Percentiles rank a stretch among this genome's conserved stretches.
Evolutionary conservation across 352 stramenopile species (phyloP).

Genomic region (Globisporangium echinulatum): DNA sequence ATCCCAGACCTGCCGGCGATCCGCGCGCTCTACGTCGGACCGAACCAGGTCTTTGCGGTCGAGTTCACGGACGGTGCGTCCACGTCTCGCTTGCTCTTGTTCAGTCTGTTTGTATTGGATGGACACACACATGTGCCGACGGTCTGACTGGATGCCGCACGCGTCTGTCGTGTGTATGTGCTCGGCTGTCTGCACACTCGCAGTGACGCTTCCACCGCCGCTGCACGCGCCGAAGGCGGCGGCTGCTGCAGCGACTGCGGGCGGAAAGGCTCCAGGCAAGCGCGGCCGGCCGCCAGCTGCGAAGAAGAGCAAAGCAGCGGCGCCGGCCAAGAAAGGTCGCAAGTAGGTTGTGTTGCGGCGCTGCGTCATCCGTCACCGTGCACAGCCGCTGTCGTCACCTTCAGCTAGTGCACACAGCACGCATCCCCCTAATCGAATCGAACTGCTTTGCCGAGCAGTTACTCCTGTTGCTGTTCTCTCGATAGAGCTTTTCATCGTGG

Average conservation of each 20-base stretch:
- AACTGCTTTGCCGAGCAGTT: no score
- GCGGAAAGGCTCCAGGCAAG: slow-evolving; percentile 12
- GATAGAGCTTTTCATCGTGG: no score
- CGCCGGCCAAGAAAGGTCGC: slow-evolving; percentile 7
- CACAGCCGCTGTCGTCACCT: no score
- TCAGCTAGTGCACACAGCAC: no score
- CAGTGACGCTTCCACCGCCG: slow-evolving; percentile 48
- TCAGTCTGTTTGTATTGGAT: not conserved
- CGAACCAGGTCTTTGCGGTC: slow-evolving; percentile 74
- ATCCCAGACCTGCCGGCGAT: slow-evolving; percentile 45
- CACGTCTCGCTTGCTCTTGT: not conserved
- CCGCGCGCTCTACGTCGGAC: slow-evolving; percentile 52
- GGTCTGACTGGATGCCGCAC: no score
- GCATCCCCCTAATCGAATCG: no score
- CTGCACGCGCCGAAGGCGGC: slow-evolving; percentile 10
- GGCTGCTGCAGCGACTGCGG: slow-evolving; percentile 11
- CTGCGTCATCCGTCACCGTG: no score
- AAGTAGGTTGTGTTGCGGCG: not conserved
- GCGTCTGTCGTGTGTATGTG: not conserved
- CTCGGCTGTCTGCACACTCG: not conserved
- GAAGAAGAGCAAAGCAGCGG: slow-evolving; percentile 5
- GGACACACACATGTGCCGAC: not conserved
- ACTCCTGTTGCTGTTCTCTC: no score
- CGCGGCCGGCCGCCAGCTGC: slow-evolving; percentile 1
- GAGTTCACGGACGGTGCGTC: slow-evolving; percentile 67